Base-by-base conservation (phyloP, 345 rosid species). In the Combretum micranthum region DNA sequence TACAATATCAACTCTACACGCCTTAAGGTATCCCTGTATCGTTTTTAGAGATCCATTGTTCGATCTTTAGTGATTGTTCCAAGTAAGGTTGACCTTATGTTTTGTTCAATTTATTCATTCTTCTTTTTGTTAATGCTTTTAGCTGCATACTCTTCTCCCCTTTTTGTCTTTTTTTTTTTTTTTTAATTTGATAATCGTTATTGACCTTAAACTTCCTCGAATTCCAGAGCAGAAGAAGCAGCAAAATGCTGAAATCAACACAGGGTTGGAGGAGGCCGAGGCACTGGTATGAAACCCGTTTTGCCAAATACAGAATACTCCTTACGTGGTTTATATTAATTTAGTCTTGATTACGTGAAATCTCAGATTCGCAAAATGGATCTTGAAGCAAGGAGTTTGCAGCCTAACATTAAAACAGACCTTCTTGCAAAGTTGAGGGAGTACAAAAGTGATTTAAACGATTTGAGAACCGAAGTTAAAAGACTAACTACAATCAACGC, bases 301-400 rank as follows among this genome's bases (percentile, higher is more conserved):
- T 17, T 32, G 39, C 39, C 39, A 32, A 32, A 32, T 7, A 32
- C 39, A 32, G 25, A 12, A 4, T 16, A 2, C 12, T 52, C 12
- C 1, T 4, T 12, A 18, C 13, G 21, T 42, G 42, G 20, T 13
- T 2, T 54, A 25, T 16, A 13, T 62, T 37, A 47, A 26, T 53
- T 26, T 19, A 18, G 44, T 20, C 51, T 4, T n/a, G 44, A 17
- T 10, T 44, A 5, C 39, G 9, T 44, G 20, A 20, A 11, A 10
- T 22, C 20, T 37, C 16, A 81, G 86, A 66, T 81, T 65, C 73
- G 66, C 52, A 81, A 81, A 74, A 77, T 81, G 83, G 86, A 81
- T 64, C 80, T 77, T 46, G 83, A 81, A 62, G 83, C 86, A 7
- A 75, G 81, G 53, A 75, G 75, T 68, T 65, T 81, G 71, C 77